Evolutionary conservation across 352 stramenopile genomes (phyloP).

Genomic region (Globisporangium okanoganense): DNA sequence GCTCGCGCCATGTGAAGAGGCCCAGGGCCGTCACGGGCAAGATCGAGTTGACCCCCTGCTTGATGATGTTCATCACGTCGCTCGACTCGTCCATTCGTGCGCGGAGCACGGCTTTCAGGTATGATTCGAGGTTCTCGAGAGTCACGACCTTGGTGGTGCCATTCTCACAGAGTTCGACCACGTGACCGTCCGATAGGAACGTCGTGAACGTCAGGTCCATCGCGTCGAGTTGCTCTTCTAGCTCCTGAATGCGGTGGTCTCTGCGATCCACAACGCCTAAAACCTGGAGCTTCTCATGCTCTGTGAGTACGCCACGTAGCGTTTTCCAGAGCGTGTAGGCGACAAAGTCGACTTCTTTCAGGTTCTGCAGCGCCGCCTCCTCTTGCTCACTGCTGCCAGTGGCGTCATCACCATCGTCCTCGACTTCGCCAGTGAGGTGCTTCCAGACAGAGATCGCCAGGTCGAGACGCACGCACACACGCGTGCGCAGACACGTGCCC

Average conservation of each 20-base stretch:
- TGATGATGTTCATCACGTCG: slow-evolving; percentile 63
- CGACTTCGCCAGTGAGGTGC: slow-evolving; percentile 49
- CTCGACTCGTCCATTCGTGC: slow-evolving; percentile 37
- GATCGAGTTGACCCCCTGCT: slow-evolving; percentile 74
- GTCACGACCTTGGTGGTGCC: slow-evolving; percentile 38
- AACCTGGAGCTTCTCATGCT: slow-evolving; percentile 13
- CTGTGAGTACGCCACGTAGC: slow-evolving; percentile 26
- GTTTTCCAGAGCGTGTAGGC: slow-evolving; percentile 52
- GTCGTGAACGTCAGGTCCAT: slow-evolving; percentile 80
- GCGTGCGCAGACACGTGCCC: slow-evolving; percentile 79
- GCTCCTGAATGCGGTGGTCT: slow-evolving; percentile 6
- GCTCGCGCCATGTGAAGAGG: slow-evolving; percentile 61
- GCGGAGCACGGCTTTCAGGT: slow-evolving; percentile 38
- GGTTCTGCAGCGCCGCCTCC: slow-evolving; percentile 32
- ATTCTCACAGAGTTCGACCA: slow-evolving; percentile 36
- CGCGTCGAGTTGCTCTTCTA: slow-evolving; percentile 45
- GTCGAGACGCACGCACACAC: slow-evolving; percentile 73
- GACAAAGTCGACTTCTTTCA: slow-evolving; percentile 68
- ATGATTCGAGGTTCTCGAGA: slow-evolving; percentile 42
- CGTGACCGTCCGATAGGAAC: slow-evolving; percentile 58
- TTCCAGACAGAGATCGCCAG: slow-evolving; percentile 73
- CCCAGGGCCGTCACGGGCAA: slow-evolving; percentile 55
- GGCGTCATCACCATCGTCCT: slow-evolving; percentile 9
- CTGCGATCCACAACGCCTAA: neutral
- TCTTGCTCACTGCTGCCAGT: neutral